Conservation (phyloP, 2,329 filamentous ascomycete species). For the Stachybotrys elegans region DNA sequence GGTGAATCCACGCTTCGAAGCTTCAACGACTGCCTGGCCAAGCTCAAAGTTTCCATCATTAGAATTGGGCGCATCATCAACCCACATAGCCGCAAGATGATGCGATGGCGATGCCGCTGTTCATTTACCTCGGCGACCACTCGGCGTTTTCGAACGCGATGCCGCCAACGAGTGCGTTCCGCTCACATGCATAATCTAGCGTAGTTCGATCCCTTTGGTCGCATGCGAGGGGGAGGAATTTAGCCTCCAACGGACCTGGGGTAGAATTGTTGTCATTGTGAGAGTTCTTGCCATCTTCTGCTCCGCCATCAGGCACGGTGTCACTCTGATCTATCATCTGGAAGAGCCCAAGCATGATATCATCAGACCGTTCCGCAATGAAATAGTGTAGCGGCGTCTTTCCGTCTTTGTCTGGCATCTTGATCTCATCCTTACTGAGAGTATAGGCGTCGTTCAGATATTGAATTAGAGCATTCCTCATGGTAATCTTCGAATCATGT, state of each 20-base stretch:
- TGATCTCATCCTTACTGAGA: background rate
- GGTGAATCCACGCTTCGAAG: too few relatives aligned
- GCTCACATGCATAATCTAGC: background rate
- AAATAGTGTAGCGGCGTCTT: background rate
- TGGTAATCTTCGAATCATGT: background rate
- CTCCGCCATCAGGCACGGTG: background rate
- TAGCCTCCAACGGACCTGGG: background rate
- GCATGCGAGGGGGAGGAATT: background rate
- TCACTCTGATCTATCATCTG: background rate
- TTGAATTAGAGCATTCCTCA: background rate
- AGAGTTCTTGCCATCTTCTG: background rate
- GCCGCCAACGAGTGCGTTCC: too few relatives aligned
- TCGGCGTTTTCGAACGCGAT: too few relatives aligned
- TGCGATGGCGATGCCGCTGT: too few relatives aligned
- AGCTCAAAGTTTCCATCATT: too few relatives aligned
- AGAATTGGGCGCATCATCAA: too few relatives aligned
- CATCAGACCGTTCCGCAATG: background rate
- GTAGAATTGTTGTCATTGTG: background rate
- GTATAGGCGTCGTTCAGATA: background rate
- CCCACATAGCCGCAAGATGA: too few relatives aligned
- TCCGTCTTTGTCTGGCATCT: background rate
- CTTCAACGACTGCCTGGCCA: too few relatives aligned
- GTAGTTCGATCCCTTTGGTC: background rate
- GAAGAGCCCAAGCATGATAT: background rate
- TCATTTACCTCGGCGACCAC: too few relatives aligned